Conservation (phyloP, 1,284 basidiomycete species). For the Cutaneotrichosporon arboriforme region DNA sequence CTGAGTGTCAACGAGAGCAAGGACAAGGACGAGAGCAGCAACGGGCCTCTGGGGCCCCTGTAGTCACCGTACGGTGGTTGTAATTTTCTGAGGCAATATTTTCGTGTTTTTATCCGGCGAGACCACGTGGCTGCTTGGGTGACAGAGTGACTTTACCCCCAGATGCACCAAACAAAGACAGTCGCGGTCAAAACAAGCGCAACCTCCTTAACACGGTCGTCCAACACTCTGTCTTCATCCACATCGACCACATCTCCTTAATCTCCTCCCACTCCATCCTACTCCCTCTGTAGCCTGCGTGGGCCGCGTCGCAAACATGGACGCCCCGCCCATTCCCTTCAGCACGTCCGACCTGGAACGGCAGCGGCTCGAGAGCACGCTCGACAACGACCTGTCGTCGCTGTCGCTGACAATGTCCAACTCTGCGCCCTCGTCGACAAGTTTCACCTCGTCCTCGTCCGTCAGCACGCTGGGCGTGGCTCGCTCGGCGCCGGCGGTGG, state of each 20-base stretch:
- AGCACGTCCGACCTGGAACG: constrained; percentile 41
- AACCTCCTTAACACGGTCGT: too few species aligned
- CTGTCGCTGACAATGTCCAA: constrained; percentile 30
- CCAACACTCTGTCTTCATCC: neutral
- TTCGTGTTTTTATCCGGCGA: neutral
- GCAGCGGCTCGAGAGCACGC: constrained; percentile 39
- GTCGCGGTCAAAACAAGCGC: constrained; percentile 9
- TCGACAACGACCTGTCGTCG: constrained; percentile 43
- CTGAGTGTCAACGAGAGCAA: constrained; percentile 1
- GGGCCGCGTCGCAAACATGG: constrained; percentile 19
- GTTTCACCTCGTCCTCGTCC: constrained; percentile 17
- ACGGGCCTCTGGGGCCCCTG: constrained; percentile 23
- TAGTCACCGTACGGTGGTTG: neutral
- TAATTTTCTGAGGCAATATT: neutral
- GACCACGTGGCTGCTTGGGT: constrained; percentile 1
- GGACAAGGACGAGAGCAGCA: constrained; percentile 3
- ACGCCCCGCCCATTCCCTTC: constrained; percentile 35
- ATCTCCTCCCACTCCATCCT: neutral
- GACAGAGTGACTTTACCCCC: neutral
- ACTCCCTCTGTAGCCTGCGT: neutral
- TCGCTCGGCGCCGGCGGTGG: constrained; percentile 12
- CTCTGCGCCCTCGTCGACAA: neutral
- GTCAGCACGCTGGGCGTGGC: constrained; percentile 20
- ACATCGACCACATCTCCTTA: neutral
- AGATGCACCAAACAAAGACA: constrained; percentile 11